phyloP scores from a whole-genome alignment of 768 basidiomycete species.

The Tephrocybe rancida region DNA sequence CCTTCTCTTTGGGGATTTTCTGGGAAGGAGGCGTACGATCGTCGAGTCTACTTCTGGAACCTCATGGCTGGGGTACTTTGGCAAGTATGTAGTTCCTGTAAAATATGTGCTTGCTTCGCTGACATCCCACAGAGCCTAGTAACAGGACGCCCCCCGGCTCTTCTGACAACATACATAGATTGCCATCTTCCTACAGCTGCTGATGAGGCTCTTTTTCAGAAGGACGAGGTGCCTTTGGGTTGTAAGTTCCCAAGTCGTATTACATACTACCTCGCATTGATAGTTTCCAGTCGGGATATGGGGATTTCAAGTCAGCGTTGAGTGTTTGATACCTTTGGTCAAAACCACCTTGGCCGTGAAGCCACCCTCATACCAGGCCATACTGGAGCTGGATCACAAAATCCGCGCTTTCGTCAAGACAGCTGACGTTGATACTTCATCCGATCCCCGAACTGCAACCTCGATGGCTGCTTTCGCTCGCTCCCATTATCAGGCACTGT shows the following conservation, averaged over 20 bases:
- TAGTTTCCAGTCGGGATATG: constrained; percentile 45
- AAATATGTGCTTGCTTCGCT: neutral
- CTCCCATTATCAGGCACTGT: constrained; percentile 47
- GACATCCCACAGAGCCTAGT: constrained; percentile 38
- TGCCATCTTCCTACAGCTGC: constrained; percentile 46
- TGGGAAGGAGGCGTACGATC: constrained; percentile 52
- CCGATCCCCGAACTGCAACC: constrained; percentile 33
- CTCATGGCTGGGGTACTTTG: constrained; percentile 48
- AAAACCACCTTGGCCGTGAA: constrained; percentile 41
- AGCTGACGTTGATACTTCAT: constrained; percentile 22
- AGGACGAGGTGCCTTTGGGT: constrained; percentile 43
- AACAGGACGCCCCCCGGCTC: constrained; percentile 50
- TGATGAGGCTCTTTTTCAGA: constrained; percentile 46
- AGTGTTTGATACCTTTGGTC: constrained; percentile 46
- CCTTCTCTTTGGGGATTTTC: constrained; percentile 52
- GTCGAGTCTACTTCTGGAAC: constrained; percentile 59
- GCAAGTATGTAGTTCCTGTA: constrained; percentile 38
- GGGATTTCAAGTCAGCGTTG: constrained; percentile 41
- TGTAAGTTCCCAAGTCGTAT: constrained; percentile 33
- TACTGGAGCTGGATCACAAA: constrained; percentile 53
- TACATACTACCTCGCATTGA: neutral
- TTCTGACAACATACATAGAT: constrained; percentile 44
- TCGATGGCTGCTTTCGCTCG: constrained; percentile 45
- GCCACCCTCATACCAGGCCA: constrained; percentile 44
- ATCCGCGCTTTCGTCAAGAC: constrained; percentile 38